phyloP scores from a whole-genome alignment of 2,329 filamentous ascomycete species.

The Thermoascus crustaceus region DNA sequence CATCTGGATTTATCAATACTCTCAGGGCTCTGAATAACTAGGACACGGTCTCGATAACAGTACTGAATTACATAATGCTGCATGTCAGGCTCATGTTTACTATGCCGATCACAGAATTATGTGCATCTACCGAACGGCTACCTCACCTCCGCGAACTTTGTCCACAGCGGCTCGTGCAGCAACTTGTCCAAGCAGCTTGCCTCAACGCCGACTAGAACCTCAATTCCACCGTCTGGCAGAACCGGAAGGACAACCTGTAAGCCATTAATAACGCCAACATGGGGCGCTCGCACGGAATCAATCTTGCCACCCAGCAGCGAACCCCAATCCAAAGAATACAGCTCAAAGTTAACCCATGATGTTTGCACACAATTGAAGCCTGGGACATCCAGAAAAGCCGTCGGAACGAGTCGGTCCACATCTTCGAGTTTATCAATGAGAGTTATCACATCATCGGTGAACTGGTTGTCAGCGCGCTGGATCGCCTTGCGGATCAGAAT shows the following conservation, averaged over 20 bases:
- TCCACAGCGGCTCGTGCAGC: slow-evolving; percentile 23
- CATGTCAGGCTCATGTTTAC: background rate
- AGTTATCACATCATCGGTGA: slow-evolving; percentile 18
- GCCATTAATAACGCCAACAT: slow-evolving; percentile 27
- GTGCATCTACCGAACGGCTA: background rate
- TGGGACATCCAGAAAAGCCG: slow-evolving; percentile 30
- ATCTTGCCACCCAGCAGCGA: slow-evolving; percentile 20
- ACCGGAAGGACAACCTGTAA: slow-evolving; percentile 23
- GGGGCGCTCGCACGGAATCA: slow-evolving; percentile 23
- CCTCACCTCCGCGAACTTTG: slow-evolving; percentile 14
- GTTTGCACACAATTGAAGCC: slow-evolving; percentile 27
- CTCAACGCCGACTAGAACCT: slow-evolving; percentile 27
- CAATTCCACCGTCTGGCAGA: slow-evolving; percentile 25
- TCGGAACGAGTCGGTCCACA: slow-evolving; percentile 23
- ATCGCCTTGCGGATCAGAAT: slow-evolving; percentile 27
- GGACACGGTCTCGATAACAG: no score
- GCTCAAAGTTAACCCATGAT: slow-evolving; percentile 26
- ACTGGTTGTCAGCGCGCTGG: slow-evolving; percentile 22
- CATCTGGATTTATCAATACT: no score
- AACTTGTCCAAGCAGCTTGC: slow-evolving; percentile 19
- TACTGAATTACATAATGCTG: no score
- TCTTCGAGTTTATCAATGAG: slow-evolving; percentile 26
- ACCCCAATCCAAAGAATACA: slow-evolving; percentile 29
- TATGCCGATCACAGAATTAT: background rate
- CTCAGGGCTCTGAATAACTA: no score